Conservation (phyloP, 805 yeast genomes). For the Cyberlindnera maclurae region DNA sequence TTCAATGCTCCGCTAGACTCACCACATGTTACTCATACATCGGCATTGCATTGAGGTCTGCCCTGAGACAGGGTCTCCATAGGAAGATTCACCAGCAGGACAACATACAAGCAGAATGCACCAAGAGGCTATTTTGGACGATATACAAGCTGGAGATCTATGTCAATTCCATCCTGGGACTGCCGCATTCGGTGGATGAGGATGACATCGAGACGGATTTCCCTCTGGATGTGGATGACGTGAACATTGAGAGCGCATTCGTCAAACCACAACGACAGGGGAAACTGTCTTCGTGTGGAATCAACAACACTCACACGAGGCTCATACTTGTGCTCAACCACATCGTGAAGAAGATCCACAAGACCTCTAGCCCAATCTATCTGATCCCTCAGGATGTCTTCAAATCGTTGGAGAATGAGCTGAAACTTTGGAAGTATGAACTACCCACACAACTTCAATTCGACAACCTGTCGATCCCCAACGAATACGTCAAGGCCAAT, state of each 20-base stretch:
- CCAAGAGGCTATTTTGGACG: constrained; percentile 83
- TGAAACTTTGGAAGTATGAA: constrained; percentile 66
- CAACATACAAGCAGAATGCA: constrained; percentile 74
- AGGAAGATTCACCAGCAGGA: constrained; percentile 41
- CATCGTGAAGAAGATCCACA: constrained; percentile 68
- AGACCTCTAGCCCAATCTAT: constrained; percentile 37
- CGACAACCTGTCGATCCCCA: constrained; percentile 26
- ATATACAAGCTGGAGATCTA: constrained; percentile 87
- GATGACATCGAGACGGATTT: constrained; percentile 84
- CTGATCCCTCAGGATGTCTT: constrained; percentile 40
- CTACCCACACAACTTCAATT: constrained; percentile 67
- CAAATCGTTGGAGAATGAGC: constrained; percentile 59
- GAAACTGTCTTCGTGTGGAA: constrained; percentile 33
- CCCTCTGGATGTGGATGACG: constrained; percentile 82
- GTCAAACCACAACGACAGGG: constrained; percentile 28
- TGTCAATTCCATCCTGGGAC: constrained; percentile 80
- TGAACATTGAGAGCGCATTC: constrained; percentile 40
- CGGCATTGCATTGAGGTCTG: constrained; percentile 83
- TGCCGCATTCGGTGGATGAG: constrained; percentile 70
- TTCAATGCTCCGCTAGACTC: constrained; percentile 84
- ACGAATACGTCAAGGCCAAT: constrained; percentile 62
- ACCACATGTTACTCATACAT: constrained; percentile 89
- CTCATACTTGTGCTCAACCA: constrained; percentile 63
- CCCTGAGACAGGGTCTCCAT: constrained; percentile 80
- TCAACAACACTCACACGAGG: constrained; percentile 81